Conservation (phyloP, 345 rosid species). For the Lagerstroemia speciosa region DNA sequence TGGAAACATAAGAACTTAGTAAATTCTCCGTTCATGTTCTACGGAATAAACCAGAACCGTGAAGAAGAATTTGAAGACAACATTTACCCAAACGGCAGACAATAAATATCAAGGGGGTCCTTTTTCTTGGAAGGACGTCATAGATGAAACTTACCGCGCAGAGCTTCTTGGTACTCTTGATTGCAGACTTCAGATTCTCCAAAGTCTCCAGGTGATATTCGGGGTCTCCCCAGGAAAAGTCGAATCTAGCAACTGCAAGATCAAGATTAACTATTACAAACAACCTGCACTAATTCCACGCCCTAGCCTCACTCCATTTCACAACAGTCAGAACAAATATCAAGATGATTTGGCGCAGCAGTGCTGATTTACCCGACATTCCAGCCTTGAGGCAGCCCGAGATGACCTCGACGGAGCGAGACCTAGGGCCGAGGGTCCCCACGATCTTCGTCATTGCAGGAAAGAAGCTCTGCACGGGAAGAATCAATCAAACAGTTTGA, state of each 20-base stretch:
- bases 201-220: constrained; percentile 82
- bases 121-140: background rate
- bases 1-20: constrained; percentile 14
- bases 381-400: constrained; percentile 82
- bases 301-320: background rate
- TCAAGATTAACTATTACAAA: background rate
- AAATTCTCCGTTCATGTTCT: background rate
- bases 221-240: constrained; percentile 79
- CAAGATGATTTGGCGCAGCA: background rate
- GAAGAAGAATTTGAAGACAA: background rate
- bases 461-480: constrained; percentile 56
- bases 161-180: constrained; percentile 75
- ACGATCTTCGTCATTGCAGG: constrained; percentile 96
- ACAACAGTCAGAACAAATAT: constrained; percentile 2
- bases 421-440: constrained; percentile 82
- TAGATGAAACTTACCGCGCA: constrained; percentile 50
- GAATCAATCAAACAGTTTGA: background rate
- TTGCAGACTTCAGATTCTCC: constrained; percentile 67
- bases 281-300: background rate
- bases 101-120: background rate
- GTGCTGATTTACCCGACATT: constrained; percentile 58
- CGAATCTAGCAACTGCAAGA: constrained; percentile 70
- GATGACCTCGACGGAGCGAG: constrained; percentile 66
- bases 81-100: background rate
- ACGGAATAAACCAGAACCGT: background rate